Evolutionary conservation across 1,139 yeast species (phyloP).

Genomic region (Candida freyschussii): DNA sequence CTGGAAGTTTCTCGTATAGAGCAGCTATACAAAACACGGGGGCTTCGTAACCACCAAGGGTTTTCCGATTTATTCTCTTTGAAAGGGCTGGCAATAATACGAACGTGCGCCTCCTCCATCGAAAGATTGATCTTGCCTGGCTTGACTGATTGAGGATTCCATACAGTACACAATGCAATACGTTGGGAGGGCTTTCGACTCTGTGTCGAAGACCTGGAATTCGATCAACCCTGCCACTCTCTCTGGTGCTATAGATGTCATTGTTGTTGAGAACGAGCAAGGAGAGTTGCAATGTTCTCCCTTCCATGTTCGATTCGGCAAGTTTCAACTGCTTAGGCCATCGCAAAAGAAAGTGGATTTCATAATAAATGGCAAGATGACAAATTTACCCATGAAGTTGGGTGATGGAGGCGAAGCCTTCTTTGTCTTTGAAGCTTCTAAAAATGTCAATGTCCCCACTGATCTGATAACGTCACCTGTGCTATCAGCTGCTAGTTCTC

Average conservation of each 20-base stretch:
- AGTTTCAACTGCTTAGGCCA: slow-evolving; percentile 89
- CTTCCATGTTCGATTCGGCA: slow-evolving; percentile 94
- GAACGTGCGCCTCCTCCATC: too few species aligned
- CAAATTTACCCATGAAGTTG: slow-evolving; percentile 88
- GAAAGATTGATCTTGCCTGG: too few species aligned
- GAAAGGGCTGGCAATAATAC: too few species aligned
- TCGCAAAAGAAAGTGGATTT: slow-evolving; percentile 92
- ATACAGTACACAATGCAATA: slow-evolving; percentile 71
- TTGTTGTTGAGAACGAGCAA: slow-evolving; percentile 89
- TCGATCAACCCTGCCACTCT: slow-evolving; percentile 94
- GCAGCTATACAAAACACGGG: too few species aligned
- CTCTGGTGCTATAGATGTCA: slow-evolving; percentile 95
- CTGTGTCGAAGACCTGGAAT: slow-evolving; percentile 95
- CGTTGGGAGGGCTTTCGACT: slow-evolving; percentile 92
- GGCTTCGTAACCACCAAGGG: too few species aligned
- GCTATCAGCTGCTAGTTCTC: slow-evolving; percentile 72
- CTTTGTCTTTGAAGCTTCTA: slow-evolving; percentile 85
- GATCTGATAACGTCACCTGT: slow-evolving; percentile 91
- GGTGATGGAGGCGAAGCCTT: slow-evolving; percentile 99
- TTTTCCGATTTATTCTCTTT: too few species aligned
- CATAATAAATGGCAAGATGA: slow-evolving; percentile 73
- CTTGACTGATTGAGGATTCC: too few species aligned
- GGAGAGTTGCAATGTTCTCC: slow-evolving; percentile 88
- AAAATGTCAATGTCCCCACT: slow-evolving; percentile 56
- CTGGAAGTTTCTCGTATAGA: too few species aligned